Evolutionary conservation across 2,329 filamentous ascomycete genomes (phyloP), one percentile per base, ranked within the genome.

Genomic region (Botryosphaeria dothidea): DNA sequence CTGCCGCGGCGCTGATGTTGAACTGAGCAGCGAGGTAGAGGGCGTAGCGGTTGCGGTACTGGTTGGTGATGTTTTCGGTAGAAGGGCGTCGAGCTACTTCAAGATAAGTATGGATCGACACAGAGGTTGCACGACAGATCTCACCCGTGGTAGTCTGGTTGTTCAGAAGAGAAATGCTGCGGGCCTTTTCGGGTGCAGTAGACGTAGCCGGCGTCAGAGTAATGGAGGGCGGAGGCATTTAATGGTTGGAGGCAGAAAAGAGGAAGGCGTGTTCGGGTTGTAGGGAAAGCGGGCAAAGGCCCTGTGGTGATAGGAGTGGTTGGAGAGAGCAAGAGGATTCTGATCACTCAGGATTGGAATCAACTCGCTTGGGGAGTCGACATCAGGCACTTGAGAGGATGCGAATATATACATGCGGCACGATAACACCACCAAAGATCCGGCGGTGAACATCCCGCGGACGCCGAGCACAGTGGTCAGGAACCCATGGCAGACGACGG

Each of bases 21-120:
- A 78, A 78, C 36, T 75, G 76, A 19, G 74, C 73, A 31, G 75
- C 75, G 51, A 78, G 74, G 66, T 78, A 78, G 62, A 76, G 74
- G 46, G 76, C 76, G 69, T 78, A 78, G 63, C 75, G 74, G 63
- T 69, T 69, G 64, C 75, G 75, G 66, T 78, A 78, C 17, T 52
- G 57, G 41, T 49, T 54, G 23, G 63, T 65, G 52, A 65, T 65
- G 48, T 43, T 64, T 17, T 64, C 45, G 31, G 49, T 64, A 4
- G 61, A 48, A 46, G 49, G 23, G 41, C 38, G 49, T 45, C 48
- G 46, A 51, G 60, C 61, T 64, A 49, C 15, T 25, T n/a, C 25
- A 13, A 25, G 19, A 34, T 54, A 27, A 64, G 61, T 41, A 43
- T 27, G 21, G 49, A 56, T 27, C 51, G 27, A 23, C 36, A 17